These are phyloP conservation scores for Phytophthora melonis DNA, from an alignment of 352 stramenopile species.

Conservation along the genomic window DNA sequence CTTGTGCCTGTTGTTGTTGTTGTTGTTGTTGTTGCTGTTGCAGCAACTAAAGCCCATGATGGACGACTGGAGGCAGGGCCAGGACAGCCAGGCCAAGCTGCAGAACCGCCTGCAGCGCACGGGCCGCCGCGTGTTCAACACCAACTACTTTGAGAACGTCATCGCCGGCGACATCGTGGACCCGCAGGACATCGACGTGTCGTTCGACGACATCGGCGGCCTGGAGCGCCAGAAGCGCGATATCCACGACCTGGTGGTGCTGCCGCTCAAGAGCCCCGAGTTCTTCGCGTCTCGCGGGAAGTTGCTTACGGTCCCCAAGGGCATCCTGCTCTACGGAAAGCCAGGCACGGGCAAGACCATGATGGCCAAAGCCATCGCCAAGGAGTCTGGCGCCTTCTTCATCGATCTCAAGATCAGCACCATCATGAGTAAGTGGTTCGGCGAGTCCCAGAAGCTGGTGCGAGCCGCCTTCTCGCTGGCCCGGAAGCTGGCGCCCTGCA, in stretches of 20 bases:
- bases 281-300: conserved; percentile 92
- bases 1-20: neutral
- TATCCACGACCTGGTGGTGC: conserved; percentile 96
- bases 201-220: conserved; percentile 96
- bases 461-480: conserved; percentile 94
- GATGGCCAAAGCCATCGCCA: conserved; percentile 95
- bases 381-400: conserved; percentile 92
- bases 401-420: conserved; percentile 92
- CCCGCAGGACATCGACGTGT: conserved; percentile 91
- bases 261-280: conserved; percentile 92
- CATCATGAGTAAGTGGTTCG: conserved; percentile 94
- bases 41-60: conserved; percentile 86
- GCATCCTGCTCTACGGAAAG: conserved; percentile 86
- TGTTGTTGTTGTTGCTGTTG: neutral
- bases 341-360: conserved; percentile 93
- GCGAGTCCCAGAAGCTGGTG: conserved; percentile 95
- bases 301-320: conserved; percentile 88
- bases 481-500: conserved; percentile 94
- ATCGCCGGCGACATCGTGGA: conserved; percentile 96
- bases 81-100: conserved; percentile 74
- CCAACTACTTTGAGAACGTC: conserved; percentile 90
- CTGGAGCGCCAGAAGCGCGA: conserved; percentile 97
- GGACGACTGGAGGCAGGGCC: conserved; percentile 76
- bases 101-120: conserved; percentile 76
- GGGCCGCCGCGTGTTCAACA: conserved; percentile 73